Evolutionary conservation across 1,139 yeast genomes (phyloP), one percentile per base, ranked within the genome.

Genomic region (Arxiozyma telluris): DNA sequence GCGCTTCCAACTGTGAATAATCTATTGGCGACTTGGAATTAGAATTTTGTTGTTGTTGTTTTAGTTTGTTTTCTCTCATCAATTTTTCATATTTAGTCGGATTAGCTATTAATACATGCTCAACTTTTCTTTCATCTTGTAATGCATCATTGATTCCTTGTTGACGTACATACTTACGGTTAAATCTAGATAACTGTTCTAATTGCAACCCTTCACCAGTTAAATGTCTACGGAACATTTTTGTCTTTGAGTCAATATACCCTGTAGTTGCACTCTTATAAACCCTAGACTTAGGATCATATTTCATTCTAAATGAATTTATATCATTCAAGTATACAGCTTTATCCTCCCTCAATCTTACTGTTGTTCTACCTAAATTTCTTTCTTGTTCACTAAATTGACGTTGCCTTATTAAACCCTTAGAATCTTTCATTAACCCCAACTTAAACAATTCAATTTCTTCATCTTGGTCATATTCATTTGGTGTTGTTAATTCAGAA

Each of bases 211-310:
- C 70, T 55, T 68, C 71, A 23, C 71, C 70, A 4, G 68, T 65
- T 41, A 68, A 55, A 55, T 68, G 67, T 42, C 72, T 60, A 45
- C 62, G 67, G 58, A 66, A 68, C 68, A 68, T 68, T 25, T 65
- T 65, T 9, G 69, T 59, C 46, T 68, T 63, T 38, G 64, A 65
- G 56, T 68, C 70, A 22, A 66, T 55, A 27, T 59, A 55, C 30
- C 72, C 72, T n/a, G 63, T 52, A 2, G 55, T 59, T 27, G 62
- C 65, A 43, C 62, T 61, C 50, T 67, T 68, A 54, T 68, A 67
- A 7, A 69, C 51, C 50, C 71, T 62, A 2, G 71, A 67, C 55
- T 69, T 69, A 4, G 72, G 72, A 56, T 69, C 72, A 57, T 69
- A 69, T 43, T 61, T 64, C 21, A 57, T 57, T 23, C 62, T 64